Evolutionary conservation across 1,284 basidiomycete genomes (phyloP), one percentile per base, ranked within the genome.

Genomic region (Ganoderma meredithae): DNA sequence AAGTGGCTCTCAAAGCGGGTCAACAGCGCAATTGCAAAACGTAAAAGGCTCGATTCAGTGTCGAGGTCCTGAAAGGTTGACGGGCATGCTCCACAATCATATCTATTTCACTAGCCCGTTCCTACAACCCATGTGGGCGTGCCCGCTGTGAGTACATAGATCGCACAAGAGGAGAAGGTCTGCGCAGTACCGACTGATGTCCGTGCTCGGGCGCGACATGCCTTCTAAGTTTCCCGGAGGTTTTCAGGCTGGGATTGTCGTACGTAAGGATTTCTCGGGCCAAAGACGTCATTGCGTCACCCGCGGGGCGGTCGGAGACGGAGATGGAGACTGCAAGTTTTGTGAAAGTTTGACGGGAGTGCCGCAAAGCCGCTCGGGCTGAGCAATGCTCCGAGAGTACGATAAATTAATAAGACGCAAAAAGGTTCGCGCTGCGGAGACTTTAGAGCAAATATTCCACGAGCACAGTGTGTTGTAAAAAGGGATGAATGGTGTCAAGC

Each of bases 211-310:
- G 61, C 39, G 40, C 39, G 25, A 31, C 12, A 40, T 62, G 27
- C 61, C 61, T 62, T 66, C 52, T 47, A 36, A 36, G 64, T 40
- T 47, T 12, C 39, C 53, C 64, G 59, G 64, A 52, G 36, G 64
- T 10, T 65, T 53, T 65, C n/a, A 47, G 44, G 12, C 64, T 52
- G 44, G 17, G 58, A 53, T 33, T 33, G 31, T 33, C 52, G 25
- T 55, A 52, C 47, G 47, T 52, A 25, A 25, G 22, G 12, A 55
- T 55, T 6, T 8, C 52, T 55, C 52, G 15, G 52, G 27, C 1
- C 52, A 7, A 19, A 55, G 52, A 55, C 52, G 31, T 31, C 31
- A 33, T 33, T 55, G 52, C 52, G 52, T 33, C 53, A 55, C 53
- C 53, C 31, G 19, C 53, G 53, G 27, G 53, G 22, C 47, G 22